Evolutionary conservation across 2,329 filamentous ascomycete species (phyloP), one percentile per base, ranked within the genome.

Genomic region (Epichloe sp.): DNA sequence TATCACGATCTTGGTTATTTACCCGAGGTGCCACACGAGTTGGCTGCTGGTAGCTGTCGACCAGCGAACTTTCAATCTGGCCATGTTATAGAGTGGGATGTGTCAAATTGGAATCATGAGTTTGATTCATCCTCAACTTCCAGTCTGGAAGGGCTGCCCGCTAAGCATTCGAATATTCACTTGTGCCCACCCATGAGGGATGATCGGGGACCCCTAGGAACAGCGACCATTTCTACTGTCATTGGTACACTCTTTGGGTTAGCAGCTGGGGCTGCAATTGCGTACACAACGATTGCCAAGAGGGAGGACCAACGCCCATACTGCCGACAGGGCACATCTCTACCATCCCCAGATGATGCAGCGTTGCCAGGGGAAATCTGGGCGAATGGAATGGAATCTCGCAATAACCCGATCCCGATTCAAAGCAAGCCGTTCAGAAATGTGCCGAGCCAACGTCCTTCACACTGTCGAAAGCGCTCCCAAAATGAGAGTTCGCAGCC

Each of bases 201-300:
- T 17, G 17, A 5, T 5, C 23, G 10, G 21, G 40, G 15, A 17
- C 2, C 6, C 17, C 42, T 34, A 7, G 40, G 23, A 12, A 21
- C n/a, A 40, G 38, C 78, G 40, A 75, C 72, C 47, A 74, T 79
- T 41, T 82, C 82, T 57, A 78, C 80, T 19, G 74, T 90, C 42
- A 75, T 93, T 44, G 86, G 88, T 7, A 85, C 86, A 7, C 72
- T 94, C 11, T 74, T 95, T 47, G 88, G 87, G 43, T 86, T 85
- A 35, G 87, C 86, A 15, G 86, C 86, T 17, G 84, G 70, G 14
- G 72, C 71, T 23, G 71, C 71, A n/a, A 54, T 78, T 21, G 73
- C 86, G 10, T 95, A 93, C 66, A 82, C 80, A 21, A 82, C 88
- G 71, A 75, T 81, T 56, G 61, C 55, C 17, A 59, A 56, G 34